Conservation (phyloP, 805 yeast species). For the Diddensiella transvaalensis region DNA sequence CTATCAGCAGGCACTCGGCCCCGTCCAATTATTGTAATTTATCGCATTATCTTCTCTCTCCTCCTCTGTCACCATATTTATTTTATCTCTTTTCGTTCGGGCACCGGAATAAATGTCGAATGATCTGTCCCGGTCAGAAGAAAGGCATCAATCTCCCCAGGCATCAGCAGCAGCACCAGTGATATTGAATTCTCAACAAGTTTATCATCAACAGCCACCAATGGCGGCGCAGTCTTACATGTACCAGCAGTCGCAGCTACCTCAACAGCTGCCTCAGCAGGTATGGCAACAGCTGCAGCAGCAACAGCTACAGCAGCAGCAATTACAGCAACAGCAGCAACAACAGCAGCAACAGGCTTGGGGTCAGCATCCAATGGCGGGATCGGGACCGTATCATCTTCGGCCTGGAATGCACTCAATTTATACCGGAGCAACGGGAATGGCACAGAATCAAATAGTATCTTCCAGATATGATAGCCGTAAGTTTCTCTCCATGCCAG, state of each 20-base stretch:
- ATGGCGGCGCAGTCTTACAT: not conserved
- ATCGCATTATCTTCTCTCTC: not conserved
- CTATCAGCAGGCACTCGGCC: too few relatives aligned
- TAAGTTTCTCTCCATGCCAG: not conserved
- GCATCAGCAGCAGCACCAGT: not conserved
- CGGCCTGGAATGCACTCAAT: not conserved
- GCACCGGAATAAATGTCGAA: not conserved
- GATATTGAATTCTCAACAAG: too few relatives aligned
- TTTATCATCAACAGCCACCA: too few relatives aligned
- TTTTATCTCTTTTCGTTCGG: not conserved
- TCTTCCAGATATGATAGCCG: not conserved
- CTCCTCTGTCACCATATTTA: not conserved
- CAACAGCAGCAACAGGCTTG: too few relatives aligned
- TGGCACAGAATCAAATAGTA: not conserved
- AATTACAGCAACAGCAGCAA: too few relatives aligned
- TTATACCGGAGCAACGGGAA: not conserved
- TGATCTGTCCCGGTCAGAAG: constrained; percentile 1
- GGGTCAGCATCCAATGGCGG: not conserved
- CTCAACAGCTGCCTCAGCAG: constrained; percentile 5
- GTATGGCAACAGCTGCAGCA: constrained; percentile 1
- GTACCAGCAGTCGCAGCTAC: not conserved
- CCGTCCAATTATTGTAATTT: not conserved
- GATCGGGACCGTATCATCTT: not conserved
- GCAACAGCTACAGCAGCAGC: not conserved
- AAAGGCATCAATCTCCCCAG: not conserved